Percentiles rank a stretch among this genome's conserved stretches.
Conservation (phyloP, 805 yeast genomes). For the Starmerella bombi region DNA sequence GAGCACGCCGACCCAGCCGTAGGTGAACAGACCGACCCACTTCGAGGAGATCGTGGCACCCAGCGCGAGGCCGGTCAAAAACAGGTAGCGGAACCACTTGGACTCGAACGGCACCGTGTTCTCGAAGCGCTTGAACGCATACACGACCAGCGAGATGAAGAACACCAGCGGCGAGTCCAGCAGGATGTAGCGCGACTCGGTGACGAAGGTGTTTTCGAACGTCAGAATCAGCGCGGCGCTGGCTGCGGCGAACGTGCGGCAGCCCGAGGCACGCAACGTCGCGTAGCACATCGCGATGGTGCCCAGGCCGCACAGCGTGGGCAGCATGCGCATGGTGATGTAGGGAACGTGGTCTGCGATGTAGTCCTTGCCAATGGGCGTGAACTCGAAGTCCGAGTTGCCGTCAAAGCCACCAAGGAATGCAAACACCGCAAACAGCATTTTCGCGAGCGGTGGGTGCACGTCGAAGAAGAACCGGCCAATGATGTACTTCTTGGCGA, state of each 20-base stretch:
- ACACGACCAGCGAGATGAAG: slow-evolving; percentile 36
- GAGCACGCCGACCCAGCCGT: slow-evolving; percentile 47
- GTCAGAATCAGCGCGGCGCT: slow-evolving; percentile 40
- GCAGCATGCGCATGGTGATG: slow-evolving; percentile 42
- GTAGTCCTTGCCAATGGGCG: slow-evolving; percentile 36
- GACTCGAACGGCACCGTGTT: slow-evolving; percentile 33
- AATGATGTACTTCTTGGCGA: slow-evolving; percentile 63
- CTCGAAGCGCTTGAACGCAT: slow-evolving; percentile 39
- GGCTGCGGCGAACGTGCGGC: slow-evolving; percentile 38
- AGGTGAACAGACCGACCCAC: slow-evolving; percentile 56
- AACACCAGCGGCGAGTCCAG: slow-evolving; percentile 35
- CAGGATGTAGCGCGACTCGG: slow-evolving; percentile 44
- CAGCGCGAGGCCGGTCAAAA: slow-evolving; percentile 36
- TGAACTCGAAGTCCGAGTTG: slow-evolving; percentile 31
- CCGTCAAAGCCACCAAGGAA: slow-evolving; percentile 42
- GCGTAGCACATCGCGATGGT: slow-evolving; percentile 41
- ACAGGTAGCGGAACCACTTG: slow-evolving; percentile 42
- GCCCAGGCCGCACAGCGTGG: slow-evolving; percentile 43
- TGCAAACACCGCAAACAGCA: slow-evolving; percentile 45
- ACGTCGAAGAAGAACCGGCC: slow-evolving; percentile 58
- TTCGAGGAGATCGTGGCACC: slow-evolving; percentile 52
- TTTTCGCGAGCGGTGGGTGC: slow-evolving; percentile 58
- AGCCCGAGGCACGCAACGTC: slow-evolving; percentile 43
- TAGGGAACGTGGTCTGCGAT: slow-evolving; percentile 34
- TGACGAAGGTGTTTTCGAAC: slow-evolving; percentile 52